These are phyloP conservation scores for Aspergillus unguis DNA, from an alignment of 2,329 filamentous ascomycete genomes.

Conservation along the genomic window DNA sequence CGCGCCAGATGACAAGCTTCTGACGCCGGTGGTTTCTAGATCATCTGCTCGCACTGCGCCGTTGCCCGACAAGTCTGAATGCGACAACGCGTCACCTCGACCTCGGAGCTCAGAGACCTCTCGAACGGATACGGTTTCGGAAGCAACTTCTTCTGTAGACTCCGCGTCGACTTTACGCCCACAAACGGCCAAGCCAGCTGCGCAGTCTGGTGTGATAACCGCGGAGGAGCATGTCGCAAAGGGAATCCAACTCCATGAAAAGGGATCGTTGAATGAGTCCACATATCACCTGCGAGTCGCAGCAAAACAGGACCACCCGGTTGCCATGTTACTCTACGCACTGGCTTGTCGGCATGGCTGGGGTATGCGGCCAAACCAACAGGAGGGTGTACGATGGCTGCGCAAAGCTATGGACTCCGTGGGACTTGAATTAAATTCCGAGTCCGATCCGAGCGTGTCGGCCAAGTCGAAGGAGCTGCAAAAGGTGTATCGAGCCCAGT, in stretches of 20 bases:
- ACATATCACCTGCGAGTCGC: constrained; percentile 93
- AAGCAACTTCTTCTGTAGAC: constrained; percentile 54
- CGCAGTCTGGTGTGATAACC: constrained; percentile 29
- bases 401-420: constrained; percentile 84
- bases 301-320: constrained; percentile 78
- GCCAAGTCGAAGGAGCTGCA: constrained; percentile 61
- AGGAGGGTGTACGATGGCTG: constrained; percentile 87
- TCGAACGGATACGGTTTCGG: constrained; percentile 29
- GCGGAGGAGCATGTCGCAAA: constrained; percentile 85
- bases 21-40: constrained; percentile 9
- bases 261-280: constrained; percentile 83
- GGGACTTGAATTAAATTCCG: constrained; percentile 76
- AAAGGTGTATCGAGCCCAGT: constrained; percentile 85
- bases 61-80: not conserved
- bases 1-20: constrained; percentile 16
- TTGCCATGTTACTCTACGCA: constrained; percentile 93
- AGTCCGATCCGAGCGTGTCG: constrained; percentile 52
- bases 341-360: constrained; percentile 93
- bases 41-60: not conserved
- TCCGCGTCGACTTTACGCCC: constrained; percentile 62
- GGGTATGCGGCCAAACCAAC: constrained; percentile 92
- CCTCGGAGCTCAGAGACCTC: constrained; percentile 11
- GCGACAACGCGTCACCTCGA: constrained; percentile 11
- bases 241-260: constrained; percentile 85
- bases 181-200: constrained; percentile 30